A percentile compares a stretch with the other conserved stretches of the same genome.
These are phyloP conservation scores for Neurospora sp. DNA, from an alignment of 495 filamentous ascomycete genomes.

Conservation along the genomic window DNA sequence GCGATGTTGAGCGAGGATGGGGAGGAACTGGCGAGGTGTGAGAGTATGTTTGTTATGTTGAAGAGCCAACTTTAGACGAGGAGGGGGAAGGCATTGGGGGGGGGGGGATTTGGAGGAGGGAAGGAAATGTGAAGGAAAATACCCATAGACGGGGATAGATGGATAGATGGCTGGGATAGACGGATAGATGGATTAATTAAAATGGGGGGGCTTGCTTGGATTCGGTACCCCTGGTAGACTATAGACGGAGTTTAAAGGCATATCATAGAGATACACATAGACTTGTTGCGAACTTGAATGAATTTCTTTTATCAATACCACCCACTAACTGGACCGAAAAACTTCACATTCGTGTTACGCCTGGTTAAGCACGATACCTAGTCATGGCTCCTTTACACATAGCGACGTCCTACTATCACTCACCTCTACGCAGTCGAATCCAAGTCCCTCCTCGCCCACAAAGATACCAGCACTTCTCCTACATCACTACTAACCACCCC, in stretches of 20 bases:
- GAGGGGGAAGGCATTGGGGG: neutral
- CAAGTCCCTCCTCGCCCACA: too few species aligned
- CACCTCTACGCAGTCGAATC: too few species aligned
- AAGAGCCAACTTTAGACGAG: conserved; percentile 11
- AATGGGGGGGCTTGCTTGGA: neutral
- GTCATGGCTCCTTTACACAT: too few species aligned
- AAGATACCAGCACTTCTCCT: too few species aligned
- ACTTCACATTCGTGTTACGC: neutral
- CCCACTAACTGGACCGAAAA: neutral
- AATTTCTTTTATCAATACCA: neutral
- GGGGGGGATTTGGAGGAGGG: neutral
- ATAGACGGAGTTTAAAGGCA: neutral
- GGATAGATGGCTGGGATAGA: neutral
- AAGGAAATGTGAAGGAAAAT: neutral
- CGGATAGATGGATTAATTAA: neutral
- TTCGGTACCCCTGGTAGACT: neutral
- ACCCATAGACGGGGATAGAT: neutral
- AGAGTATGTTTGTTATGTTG: conserved; percentile 35
- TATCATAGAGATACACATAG: neutral
- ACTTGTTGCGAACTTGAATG: neutral
- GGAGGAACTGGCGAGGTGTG: conserved; percentile 31
- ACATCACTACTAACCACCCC: too few species aligned
- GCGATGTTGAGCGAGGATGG: conserved; percentile 26
- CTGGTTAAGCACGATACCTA: neutral
- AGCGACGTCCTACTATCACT: too few species aligned